Percentiles rank a stretch among this genome's conserved stretches.
Conservation (phyloP, 2,329 filamentous ascomycete genomes). For the Colletotrichum lupini region DNA sequence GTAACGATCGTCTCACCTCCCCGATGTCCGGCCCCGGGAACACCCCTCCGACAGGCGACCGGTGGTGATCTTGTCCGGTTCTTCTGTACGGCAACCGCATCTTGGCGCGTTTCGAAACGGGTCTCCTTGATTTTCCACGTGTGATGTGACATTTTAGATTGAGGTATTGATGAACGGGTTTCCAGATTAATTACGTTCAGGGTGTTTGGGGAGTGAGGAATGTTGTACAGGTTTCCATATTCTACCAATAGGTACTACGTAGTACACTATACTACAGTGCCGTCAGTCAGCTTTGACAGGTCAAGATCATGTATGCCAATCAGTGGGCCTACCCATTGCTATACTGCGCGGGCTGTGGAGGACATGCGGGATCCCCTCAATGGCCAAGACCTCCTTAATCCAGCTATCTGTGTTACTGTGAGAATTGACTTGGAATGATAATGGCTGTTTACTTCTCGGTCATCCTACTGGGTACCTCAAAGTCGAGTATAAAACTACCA, state of each 20-base stretch:
- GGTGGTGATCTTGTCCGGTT: constrained; percentile 16
- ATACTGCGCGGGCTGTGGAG: neutral
- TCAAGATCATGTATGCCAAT: neutral
- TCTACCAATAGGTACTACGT: neutral
- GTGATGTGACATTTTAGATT: neutral
- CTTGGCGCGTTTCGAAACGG: constrained; percentile 24
- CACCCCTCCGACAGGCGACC: neutral
- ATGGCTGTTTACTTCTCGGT: neutral
- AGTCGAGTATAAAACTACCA: neutral
- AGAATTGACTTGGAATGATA: neutral
- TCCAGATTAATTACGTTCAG: constrained; percentile 8
- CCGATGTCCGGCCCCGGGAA: neutral
- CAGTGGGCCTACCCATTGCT: neutral
- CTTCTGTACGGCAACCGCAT: neutral
- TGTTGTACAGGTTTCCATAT: neutral
- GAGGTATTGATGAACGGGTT: neutral
- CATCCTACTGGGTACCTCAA: neutral
- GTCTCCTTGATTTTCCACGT: constrained; percentile 17
- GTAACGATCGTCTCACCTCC: constrained; percentile 21
- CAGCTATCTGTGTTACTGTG: neutral
- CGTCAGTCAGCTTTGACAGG: neutral
- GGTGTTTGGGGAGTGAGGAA: neutral
- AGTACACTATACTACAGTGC: neutral
- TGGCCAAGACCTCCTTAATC: constrained; percentile 32
- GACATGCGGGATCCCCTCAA: neutral